phyloP scores from a whole-genome alignment of 495 filamentous ascomycete genomes.

The Aspergillus nanangensis region DNA sequence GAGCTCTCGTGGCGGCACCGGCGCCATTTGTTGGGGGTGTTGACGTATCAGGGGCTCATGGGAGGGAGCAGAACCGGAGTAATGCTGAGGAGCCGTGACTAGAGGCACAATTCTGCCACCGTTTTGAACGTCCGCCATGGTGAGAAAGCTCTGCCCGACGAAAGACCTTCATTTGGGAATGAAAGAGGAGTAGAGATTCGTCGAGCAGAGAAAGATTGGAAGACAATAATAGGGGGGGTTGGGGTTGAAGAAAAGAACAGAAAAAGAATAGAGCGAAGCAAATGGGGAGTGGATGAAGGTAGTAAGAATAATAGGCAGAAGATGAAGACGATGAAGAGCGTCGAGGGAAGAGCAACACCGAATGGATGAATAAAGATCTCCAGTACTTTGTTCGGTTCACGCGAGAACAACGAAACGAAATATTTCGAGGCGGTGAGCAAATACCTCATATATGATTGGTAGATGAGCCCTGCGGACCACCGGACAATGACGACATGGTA shows the following conservation, averaged over 20 bases:
- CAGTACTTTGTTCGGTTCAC: no score
- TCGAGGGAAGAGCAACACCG: no score
- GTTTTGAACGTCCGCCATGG: constrained; percentile 38
- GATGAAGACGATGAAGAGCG: constrained; percentile 12
- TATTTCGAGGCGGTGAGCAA: no score
- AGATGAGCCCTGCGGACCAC: no score
- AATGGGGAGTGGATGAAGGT: not conserved
- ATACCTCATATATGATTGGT: no score
- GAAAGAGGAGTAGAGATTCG: constrained; percentile 11
- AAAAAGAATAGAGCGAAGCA: not conserved
- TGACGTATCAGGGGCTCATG: constrained; percentile 10
- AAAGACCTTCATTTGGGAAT: constrained; percentile 36
- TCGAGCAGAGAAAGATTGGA: constrained; percentile 17
- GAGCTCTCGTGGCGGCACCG: not conserved
- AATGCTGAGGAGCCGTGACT: constrained; percentile 29
- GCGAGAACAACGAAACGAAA: no score
- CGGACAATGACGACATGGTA: no score
- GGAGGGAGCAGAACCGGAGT: constrained; percentile 14
- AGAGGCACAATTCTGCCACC: constrained; percentile 48
- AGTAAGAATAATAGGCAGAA: constrained; percentile 5
- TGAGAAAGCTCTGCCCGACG: constrained; percentile 31
- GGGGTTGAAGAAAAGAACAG: constrained; percentile 1
- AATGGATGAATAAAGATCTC: no score
- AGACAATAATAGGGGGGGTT: not conserved
- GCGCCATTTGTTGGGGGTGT: constrained; percentile 2